Evolutionary conservation across 805 yeast genomes (phyloP).

Genomic region (Nakazawaea sp.): DNA sequence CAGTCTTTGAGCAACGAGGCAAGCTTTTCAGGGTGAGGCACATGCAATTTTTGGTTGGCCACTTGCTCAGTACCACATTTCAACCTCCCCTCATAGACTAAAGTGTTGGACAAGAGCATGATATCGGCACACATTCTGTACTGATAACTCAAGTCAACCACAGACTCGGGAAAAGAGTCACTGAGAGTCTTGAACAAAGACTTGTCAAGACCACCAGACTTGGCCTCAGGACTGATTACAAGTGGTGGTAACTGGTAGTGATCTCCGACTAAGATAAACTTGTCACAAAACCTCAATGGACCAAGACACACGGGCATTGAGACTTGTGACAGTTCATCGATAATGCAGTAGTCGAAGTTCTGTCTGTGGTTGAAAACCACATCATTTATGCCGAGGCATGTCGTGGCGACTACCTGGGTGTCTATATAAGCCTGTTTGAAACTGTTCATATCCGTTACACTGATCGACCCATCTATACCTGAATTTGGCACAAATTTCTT

Average conservation of each 20-base stretch:
- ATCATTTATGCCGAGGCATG: constrained; percentile 74
- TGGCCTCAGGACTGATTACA: constrained; percentile 63
- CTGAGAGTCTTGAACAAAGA: constrained; percentile 75
- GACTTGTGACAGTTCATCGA: constrained; percentile 96
- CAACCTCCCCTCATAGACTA: constrained; percentile 70
- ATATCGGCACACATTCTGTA: constrained; percentile 92
- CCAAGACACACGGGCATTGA: constrained; percentile 89
- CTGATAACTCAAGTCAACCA: constrained; percentile 74
- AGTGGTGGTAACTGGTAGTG: constrained; percentile 91
- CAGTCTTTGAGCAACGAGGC: constrained; percentile 7
- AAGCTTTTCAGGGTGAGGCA: constrained; percentile 35
- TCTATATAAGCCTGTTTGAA: constrained; percentile 39
- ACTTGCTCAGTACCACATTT: constrained; percentile 68
- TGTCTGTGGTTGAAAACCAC: constrained; percentile 45
- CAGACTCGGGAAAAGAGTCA: constrained; percentile 64
- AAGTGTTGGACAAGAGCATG: constrained; percentile 71
- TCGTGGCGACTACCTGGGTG: constrained; percentile 78
- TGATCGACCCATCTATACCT: constrained; percentile 19
- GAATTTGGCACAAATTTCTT: constrained; percentile 42
- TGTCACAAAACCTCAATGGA: constrained; percentile 70
- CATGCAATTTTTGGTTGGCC: constrained; percentile 45
- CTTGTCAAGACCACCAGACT: constrained; percentile 54
- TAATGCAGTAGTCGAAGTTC: constrained; percentile 83
- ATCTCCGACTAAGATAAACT: constrained; percentile 92
- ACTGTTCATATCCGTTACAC: constrained; percentile 34